Evolutionary conservation across 176 grass and related monocot species (phyloP).

Genomic region (Eleusine indica): DNA sequence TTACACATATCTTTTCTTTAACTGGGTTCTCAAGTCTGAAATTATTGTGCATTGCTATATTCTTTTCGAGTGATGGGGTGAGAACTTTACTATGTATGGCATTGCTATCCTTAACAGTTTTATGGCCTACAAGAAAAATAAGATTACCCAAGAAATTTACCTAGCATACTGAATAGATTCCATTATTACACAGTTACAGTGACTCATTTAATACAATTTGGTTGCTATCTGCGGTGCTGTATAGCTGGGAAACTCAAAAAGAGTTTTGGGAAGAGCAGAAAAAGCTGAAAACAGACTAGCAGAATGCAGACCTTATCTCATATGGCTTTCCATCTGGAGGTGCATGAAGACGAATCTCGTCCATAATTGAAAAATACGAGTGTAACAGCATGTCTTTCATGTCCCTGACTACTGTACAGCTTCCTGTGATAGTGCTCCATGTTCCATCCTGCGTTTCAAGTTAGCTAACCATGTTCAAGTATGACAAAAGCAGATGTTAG

Average conservation of each 20-base stretch:
- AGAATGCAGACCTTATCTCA: slow-evolving; percentile 82
- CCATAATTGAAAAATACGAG: slow-evolving; percentile 91
- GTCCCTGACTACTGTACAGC: slow-evolving; percentile 80
- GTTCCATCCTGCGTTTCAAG: slow-evolving; percentile 82
- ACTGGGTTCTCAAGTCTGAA: neutral
- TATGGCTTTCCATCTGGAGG: slow-evolving; percentile 66
- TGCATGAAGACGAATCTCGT: slow-evolving; percentile 65
- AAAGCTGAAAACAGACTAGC: slow-evolving; percentile 1
- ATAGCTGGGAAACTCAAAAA: neutral
- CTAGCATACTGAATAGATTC: neutral
- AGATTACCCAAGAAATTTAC: slow-evolving; percentile 19
- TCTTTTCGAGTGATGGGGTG: neutral
- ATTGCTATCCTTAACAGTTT: slow-evolving; percentile 20
- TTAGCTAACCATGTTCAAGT: slow-evolving; percentile 29
- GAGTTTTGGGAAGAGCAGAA: slow-evolving; percentile 21
- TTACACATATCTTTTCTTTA: neutral
- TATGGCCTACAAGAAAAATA: slow-evolving; percentile 10
- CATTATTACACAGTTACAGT: slow-evolving; percentile 12
- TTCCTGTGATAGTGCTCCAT: slow-evolving; percentile 83
- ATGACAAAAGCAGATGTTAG: neutral
- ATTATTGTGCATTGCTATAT: neutral
- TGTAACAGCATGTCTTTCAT: slow-evolving; percentile 71
- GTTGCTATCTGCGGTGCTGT: neutral
- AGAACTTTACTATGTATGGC: neutral
- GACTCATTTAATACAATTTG: neutral